A percentile compares a stretch with the other conserved stretches of the same genome.
Evolutionary conservation across 768 basidiomycete genomes (phyloP).

Genomic region (Auriscalpium orientale): DNA sequence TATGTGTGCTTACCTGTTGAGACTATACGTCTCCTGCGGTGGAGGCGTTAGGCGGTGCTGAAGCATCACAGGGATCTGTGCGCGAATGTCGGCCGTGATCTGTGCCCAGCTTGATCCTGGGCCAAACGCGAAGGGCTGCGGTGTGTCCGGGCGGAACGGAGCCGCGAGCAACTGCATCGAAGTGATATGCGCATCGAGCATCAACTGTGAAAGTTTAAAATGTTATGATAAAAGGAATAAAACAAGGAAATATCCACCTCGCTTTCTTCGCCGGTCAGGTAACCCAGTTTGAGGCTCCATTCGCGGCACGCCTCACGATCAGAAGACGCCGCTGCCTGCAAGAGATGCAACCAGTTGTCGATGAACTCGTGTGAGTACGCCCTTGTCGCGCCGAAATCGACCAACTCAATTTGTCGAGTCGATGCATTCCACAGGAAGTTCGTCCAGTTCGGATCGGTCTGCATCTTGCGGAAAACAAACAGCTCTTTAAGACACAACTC

Average conservation of each 20-base stretch:
- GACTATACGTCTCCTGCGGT: conserved; percentile 88
- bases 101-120: conserved; percentile 53
- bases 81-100: conserved; percentile 72
- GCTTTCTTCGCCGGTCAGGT: conserved; percentile 84
- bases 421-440: conserved; percentile 86
- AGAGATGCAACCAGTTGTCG: conserved; percentile 77
- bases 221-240: background rate
- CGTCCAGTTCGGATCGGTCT: conserved; percentile 98
- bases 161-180: conserved; percentile 81
- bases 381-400: conserved; percentile 95
- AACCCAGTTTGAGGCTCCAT: conserved; percentile 78
- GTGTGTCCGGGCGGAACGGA: conserved; percentile 64
- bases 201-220: conserved; percentile 37
- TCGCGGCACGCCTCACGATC: conserved; percentile 61
- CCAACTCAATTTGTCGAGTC: conserved; percentile 69
- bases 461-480: conserved; percentile 89
- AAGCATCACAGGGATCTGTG: conserved; percentile 86
- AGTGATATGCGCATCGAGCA: conserved; percentile 80
- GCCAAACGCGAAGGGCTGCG: conserved; percentile 78
- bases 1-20: conserved; percentile 59
- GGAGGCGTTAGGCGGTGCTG: conserved; percentile 84
- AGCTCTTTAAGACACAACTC: conserved; percentile 86
- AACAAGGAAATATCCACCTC: conserved; percentile 38
- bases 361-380: conserved; percentile 83
- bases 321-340: conserved; percentile 67